Evolutionary conservation across 768 basidiomycete genomes (phyloP), one percentile per base, ranked within the genome.

Genomic region (Amanita jacksonii): DNA sequence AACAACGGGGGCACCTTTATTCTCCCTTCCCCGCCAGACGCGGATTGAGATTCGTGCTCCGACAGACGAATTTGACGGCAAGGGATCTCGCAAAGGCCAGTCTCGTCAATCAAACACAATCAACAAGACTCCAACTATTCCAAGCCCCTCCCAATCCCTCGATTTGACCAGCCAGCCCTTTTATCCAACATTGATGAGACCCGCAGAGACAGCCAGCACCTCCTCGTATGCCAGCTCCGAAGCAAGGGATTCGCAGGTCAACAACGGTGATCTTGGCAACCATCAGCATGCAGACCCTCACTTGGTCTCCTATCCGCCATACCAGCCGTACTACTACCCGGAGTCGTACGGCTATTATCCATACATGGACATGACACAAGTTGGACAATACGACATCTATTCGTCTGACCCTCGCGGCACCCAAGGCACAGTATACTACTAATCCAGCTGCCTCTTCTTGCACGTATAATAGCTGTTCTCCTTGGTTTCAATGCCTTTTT

Each of bases 11-110:
- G 67, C 69, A 10, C 75, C 84, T n/a, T 73, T 87, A 18, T 87
- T 88, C 57, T 69, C 80, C 3, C 77, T 82, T 54, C 81, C 85
- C 25, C 75, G 84, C 15, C 77, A 83, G 57, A 75, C 73, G 46
- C 80, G 84, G 38, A 62, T 88, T 44, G 79, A 85, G 61, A 88
- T 88, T 40, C 81, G 85, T 47, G 74, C 81, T 9, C 85, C 71
- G 2, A 57, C 76, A 23, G 61, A 62, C 24, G 56, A 58, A 19
- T 49, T 53, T 2, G 57, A 46, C 8, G 45, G 45, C 20, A 46
- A 57, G 6, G 65, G 64, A 18, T 41, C 54, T 8, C 28, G 49
- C 16, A 59, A 60, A 36, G 49, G 55, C 28, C 41, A 55, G 5
- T 57, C 57, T 31, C 52, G 54, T 35, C 64, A 56, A 42, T 44